Conservation (phyloP, 139 green algal genomes). For the Closterium sp. region DNA sequence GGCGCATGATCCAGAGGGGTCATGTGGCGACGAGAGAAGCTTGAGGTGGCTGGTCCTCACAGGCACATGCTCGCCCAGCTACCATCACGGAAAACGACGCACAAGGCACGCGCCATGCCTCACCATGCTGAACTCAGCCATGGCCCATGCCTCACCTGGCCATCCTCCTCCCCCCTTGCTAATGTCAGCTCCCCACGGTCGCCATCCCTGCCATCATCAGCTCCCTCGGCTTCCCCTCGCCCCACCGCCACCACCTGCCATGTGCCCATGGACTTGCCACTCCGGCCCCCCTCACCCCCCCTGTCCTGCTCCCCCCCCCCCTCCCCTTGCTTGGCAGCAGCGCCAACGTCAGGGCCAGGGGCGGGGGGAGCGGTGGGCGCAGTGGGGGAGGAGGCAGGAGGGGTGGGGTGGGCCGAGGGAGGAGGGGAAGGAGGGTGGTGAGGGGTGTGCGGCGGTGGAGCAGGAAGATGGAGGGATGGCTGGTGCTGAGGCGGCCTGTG, state of each 20-base stretch:
- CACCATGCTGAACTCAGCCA: background rate
- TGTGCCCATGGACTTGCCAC: background rate
- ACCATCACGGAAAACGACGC: background rate
- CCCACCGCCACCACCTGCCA: background rate
- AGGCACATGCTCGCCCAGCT: background rate
- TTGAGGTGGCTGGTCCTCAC: background rate
- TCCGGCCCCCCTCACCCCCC: background rate
- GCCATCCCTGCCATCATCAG: background rate
- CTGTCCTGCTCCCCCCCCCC: background rate
- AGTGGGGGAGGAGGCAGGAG: background rate
- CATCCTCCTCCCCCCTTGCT: background rate
- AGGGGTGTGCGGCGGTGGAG: background rate
- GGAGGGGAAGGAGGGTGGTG: background rate
- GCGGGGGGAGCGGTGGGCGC: background rate
- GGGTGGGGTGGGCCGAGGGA: background rate
- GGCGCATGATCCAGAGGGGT: too few relatives aligned
- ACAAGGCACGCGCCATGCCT: too few relatives aligned
- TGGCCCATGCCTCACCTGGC: background rate
- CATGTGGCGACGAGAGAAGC: background rate
- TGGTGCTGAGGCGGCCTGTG: background rate
- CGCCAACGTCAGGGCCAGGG: background rate
- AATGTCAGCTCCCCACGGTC: background rate
- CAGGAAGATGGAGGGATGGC: background rate
- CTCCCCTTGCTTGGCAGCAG: background rate
- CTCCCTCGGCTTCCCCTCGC: background rate